Evolutionary conservation across 129 eudicot species (phyloP), one percentile per base, ranked within the genome.

Genomic region (Kitagawia praeruptora): DNA sequence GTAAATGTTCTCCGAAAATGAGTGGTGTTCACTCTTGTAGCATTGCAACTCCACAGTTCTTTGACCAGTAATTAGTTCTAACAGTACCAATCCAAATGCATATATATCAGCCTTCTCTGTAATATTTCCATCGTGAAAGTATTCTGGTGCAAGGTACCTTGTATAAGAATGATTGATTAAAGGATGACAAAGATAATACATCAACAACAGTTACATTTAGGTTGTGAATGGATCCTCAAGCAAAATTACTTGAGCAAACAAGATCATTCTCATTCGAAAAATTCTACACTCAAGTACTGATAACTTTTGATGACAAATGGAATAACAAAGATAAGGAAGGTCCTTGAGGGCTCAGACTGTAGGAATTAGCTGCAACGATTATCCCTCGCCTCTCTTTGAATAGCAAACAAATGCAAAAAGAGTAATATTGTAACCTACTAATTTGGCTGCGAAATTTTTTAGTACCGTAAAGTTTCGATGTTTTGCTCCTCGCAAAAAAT

Each of bases 131-230:
- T 86, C 91, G 67, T 78, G 84, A 49, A 87, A 87, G 87, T 88
- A 90, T 74, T 91, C 98, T 72, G 98, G 98, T 83, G 97, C 97
- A 76, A 94, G 91, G 82, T 87, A 94, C 84, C 98, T 94, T 47
- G 42, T 48, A 0, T 7, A 67, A 81, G 16, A 69, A 47, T 16
- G 4, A 5, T 76, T 75, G n/a, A 6, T n/a, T 38, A 47, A 71
- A 44, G 53, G 51, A 14, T 69, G 56, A 63, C 28, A 53, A 18
- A 49, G 42, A 58, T 6, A 38, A 46, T 45, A 74, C 19, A 31
- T 70, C 23, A 63, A 42, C 25, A 28, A 13, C 58, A 11, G 80
- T 38, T 11, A n/a, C 44, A 40, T 56, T 31, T 39, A 19, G 18
- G 64, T 10, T 77, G 45, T n/a, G 41, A 74, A 46, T 6, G 34